Evolutionary conservation across 1,139 yeast species (phyloP).

Genomic region (Geotrichum histeridarum): DNA sequence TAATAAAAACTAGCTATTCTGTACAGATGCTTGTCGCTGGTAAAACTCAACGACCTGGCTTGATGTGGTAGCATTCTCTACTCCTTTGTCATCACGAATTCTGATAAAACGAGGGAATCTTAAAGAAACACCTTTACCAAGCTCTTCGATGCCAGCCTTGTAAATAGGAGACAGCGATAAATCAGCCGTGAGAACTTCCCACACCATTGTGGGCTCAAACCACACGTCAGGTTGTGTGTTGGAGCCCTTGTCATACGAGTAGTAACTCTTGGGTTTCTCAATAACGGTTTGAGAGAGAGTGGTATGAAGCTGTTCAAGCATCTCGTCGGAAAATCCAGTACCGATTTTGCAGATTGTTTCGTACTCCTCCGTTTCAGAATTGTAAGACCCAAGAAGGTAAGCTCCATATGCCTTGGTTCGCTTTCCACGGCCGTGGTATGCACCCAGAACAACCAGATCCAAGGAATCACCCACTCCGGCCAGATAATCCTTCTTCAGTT

Average conservation of each 20-base stretch:
- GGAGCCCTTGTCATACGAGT: slow-evolving; percentile 55
- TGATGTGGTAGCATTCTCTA: slow-evolving; percentile 86
- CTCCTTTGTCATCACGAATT: slow-evolving; percentile 78
- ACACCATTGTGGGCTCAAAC: slow-evolving; percentile 84
- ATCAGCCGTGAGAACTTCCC: slow-evolving; percentile 94
- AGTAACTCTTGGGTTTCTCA: slow-evolving; percentile 61
- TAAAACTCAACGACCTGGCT: slow-evolving; percentile 89
- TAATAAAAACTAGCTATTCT: slow-evolving; percentile 6
- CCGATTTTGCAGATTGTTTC: slow-evolving; percentile 97
- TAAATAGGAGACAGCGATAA: slow-evolving; percentile 86
- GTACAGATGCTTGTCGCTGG: slow-evolving; percentile 56
- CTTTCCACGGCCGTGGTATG: slow-evolving; percentile 89
- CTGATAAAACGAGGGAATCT: slow-evolving; percentile 88
- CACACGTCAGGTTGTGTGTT: slow-evolving; percentile 81
- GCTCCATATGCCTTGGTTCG: slow-evolving; percentile 96
- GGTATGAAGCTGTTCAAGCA: slow-evolving; percentile 55
- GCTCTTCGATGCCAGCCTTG: slow-evolving; percentile 73
- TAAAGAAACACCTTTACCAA: slow-evolving; percentile 84
- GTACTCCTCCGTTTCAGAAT: slow-evolving; percentile 82
- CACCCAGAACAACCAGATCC: slow-evolving; percentile 91
- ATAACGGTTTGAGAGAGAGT: slow-evolving; percentile 66
- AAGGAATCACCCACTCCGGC: slow-evolving; percentile 86
- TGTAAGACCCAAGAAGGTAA: slow-evolving; percentile 81
- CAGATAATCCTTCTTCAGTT: slow-evolving; percentile 86
- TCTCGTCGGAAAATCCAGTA: slow-evolving; percentile 91